Conservation (phyloP, 176 grass and related monocot species). For the Urochloa ruziziensis region DNA sequence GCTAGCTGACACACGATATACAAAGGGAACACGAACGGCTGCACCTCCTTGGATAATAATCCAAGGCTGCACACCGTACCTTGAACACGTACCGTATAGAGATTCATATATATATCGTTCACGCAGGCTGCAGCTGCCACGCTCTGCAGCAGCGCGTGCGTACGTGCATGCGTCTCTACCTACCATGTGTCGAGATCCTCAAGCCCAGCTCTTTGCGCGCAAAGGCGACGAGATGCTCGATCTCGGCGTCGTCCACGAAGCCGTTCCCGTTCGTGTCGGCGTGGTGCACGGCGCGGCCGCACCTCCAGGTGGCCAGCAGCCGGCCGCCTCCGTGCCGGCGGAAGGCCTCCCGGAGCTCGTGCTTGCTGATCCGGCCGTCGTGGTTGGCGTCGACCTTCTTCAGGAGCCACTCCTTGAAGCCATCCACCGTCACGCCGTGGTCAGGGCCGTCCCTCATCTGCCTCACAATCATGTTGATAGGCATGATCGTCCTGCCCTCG, state of each 20-base stretch:
- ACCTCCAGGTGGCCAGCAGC: slow-evolving; percentile 25
- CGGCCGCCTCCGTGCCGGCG: slow-evolving; percentile 9
- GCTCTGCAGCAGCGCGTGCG: too few relatives aligned
- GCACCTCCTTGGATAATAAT: too few relatives aligned
- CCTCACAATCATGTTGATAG: too few relatives aligned
- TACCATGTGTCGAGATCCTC: slow-evolving; percentile 30
- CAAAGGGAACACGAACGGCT: too few relatives aligned
- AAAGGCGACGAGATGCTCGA: slow-evolving; percentile 37
- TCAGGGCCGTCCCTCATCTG: too few relatives aligned
- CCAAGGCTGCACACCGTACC: too few relatives aligned
- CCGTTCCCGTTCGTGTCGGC: slow-evolving; percentile 41
- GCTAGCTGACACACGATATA: too few relatives aligned
- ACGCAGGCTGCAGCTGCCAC: too few relatives aligned
- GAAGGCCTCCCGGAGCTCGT: slow-evolving; percentile 36
- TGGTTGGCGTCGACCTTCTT: slow-evolving; percentile 37
- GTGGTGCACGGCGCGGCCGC: background rate
- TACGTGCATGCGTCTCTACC: background rate
- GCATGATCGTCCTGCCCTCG: too few relatives aligned
- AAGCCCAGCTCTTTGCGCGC: slow-evolving; percentile 42
- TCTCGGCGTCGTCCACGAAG: slow-evolving; percentile 47
- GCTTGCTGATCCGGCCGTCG: slow-evolving; percentile 43
- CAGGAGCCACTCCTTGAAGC: slow-evolving; percentile 42
- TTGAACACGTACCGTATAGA: too few relatives aligned
- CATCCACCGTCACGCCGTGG: slow-evolving; percentile 19
- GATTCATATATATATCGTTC: too few relatives aligned